These are phyloP conservation scores for Cicer chorassanicum DNA, from an alignment of 306 rosid species.

Conservation along the genomic window DNA sequence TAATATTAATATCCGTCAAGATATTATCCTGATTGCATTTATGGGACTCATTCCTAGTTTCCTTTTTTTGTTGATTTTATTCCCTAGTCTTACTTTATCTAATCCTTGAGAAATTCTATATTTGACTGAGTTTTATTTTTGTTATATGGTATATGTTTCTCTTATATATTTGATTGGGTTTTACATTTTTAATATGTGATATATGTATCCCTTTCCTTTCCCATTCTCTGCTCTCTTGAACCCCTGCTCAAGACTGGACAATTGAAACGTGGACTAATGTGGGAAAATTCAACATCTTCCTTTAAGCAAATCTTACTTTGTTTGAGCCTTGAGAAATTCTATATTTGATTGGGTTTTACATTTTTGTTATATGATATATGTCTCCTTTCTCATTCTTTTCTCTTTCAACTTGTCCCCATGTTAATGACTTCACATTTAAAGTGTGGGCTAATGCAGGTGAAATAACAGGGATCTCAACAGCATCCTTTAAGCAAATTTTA, in stretches of 20 bases:
- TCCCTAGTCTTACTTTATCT: not conserved
- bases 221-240: not conserved
- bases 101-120: not conserved
- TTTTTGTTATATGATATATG: no score
- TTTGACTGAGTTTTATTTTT: no score
- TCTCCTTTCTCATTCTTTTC: not conserved
- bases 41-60: not conserved
- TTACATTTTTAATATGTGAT: not conserved
- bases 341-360: not conserved
- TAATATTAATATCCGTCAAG: not conserved
- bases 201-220: not conserved
- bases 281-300: not conserved
- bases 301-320: not conserved
- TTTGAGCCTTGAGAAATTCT: not conserved
- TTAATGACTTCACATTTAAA: not conserved
- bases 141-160: no score
- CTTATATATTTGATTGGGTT: not conserved
- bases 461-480: not conserved
- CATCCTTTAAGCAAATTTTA: constrained; percentile 22
- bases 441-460: not conserved
- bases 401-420: not conserved
- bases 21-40: not conserved
- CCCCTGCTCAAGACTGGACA: not conserved
- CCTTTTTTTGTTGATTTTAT: not conserved
- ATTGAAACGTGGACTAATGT: not conserved